Evolutionary conservation across 371 early-diverging fungal genomes (phyloP), one percentile per base, ranked within the genome.

Genomic region (Conidiobolus incongruus): DNA sequence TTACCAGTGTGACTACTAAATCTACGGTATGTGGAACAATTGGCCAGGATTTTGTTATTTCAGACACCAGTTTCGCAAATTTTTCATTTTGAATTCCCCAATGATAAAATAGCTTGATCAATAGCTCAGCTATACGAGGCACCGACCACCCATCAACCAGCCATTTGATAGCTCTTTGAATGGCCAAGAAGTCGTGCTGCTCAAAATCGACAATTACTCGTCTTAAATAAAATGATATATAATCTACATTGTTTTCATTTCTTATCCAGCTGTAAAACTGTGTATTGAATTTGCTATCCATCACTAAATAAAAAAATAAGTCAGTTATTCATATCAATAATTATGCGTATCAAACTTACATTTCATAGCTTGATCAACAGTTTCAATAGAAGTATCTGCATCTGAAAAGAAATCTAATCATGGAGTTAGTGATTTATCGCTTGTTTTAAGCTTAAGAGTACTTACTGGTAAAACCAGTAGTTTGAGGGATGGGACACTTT

Each of bases 51-150:
- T 22, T 46, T 2, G 37, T 46, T 12, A 46, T 21, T 2, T 31
- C 23, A 6, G 19, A 31, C 1, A 46, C 38, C 15, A 46, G 24
- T 11, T 30, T 32, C 13, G 46, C 37, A 32, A 46, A 46, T 31
- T 46, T 46, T 11, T 13, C n/a, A 33, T 46, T 17, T 13, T n/a
- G 24, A 24, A 46, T 32, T 17, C 46, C 46, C 46, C 46, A 46
- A 22, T 46, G 46, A 24, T 46, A 46, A 32, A 46, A 46, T 17
- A 46, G 33, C 23, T 46, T 46, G 13, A 46, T 46, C 8, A 46
- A 22, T 5, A 46, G 33, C 24, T 46, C 46, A 4, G 39, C 32
- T n/a, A 33, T 46, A 10, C 39, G 28, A 20, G 24, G 39, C 13
- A 46, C 39, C 7, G 37, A 29, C 46, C 46, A 46, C 2, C 46